phyloP scores from a whole-genome alignment of 2,329 filamentous ascomycete genomes.

The Fusarium virguliforme region DNA sequence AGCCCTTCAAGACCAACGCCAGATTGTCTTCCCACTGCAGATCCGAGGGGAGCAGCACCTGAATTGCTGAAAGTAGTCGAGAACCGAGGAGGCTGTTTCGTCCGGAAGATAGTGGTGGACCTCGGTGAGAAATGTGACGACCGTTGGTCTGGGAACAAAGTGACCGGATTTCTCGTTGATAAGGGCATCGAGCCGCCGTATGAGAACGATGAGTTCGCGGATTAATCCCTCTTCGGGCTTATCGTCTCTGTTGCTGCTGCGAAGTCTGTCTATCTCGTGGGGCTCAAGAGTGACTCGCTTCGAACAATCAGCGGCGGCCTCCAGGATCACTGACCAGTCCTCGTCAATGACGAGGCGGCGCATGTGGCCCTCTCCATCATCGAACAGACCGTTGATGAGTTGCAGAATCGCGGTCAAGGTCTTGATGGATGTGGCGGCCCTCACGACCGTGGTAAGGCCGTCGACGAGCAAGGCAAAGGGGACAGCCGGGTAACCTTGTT shows the following conservation, averaged over 20 bases:
- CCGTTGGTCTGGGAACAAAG: constrained; percentile 75
- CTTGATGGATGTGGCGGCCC: constrained; percentile 61
- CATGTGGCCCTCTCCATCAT: constrained; percentile 67
- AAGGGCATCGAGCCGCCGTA: constrained; percentile 67
- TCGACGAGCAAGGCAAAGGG: constrained; percentile 73
- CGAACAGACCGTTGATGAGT: constrained; percentile 71
- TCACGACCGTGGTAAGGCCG: constrained; percentile 68
- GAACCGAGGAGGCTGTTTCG: constrained; percentile 73
- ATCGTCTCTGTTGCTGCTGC: constrained; percentile 49
- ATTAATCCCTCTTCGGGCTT: constrained; percentile 58
- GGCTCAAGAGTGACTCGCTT: constrained; percentile 50
- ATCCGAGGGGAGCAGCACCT: constrained; percentile 80
- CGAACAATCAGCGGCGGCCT: constrained; percentile 72
- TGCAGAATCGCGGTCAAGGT: constrained; percentile 66
- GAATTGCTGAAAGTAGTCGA: constrained; percentile 79
- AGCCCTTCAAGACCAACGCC: constrained; percentile 71
- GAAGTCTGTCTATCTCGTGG: constrained; percentile 49
- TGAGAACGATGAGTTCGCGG: constrained; percentile 63
- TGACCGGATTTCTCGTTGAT: constrained; percentile 63
- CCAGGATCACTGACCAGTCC: constrained; percentile 75
- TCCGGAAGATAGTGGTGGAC: constrained; percentile 76
- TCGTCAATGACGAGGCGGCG: constrained; percentile 74
- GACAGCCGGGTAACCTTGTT: constrained; percentile 73
- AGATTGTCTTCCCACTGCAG: constrained; percentile 77
- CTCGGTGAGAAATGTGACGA: constrained; percentile 77